A percentile compares a stretch with the other conserved stretches of the same genome.
Conservation (phyloP, 371 early-diverging fungal species). For the Apophysomyces ossiformis region DNA sequence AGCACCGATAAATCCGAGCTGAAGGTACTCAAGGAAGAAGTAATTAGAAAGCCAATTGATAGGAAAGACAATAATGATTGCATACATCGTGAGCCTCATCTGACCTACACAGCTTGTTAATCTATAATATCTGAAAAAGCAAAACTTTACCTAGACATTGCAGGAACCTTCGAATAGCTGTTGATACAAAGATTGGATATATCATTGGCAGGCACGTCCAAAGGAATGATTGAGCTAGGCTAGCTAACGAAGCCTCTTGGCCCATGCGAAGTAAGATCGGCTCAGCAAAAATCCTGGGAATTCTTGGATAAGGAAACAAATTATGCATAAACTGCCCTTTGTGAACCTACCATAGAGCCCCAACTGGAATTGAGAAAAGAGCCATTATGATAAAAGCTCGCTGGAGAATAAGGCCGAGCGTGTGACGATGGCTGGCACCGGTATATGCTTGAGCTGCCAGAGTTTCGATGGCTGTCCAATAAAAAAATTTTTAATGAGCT, state of each 20-base stretch:
- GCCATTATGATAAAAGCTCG: conserved; percentile 38
- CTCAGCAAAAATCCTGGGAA: conserved; percentile 31
- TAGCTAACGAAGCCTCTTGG: conserved; percentile 39
- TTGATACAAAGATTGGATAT: conserved; percentile 32
- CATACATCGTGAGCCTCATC: conserved; percentile 46
- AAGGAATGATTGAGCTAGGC: conserved; percentile 37
- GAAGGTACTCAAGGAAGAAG: conserved; percentile 32
- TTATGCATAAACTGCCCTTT: too few relatives aligned
- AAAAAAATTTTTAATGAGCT: neutral
- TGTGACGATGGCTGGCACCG: conserved; percentile 35
- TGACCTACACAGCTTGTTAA: conserved; percentile 22
- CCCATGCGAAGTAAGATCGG: conserved; percentile 35
- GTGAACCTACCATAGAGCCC: conserved; percentile 29
- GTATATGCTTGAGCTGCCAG: conserved; percentile 51
- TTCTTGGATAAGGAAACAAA: too few relatives aligned
- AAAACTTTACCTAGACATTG: conserved; percentile 36
- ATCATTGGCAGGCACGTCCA: conserved; percentile 30
- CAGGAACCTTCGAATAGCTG: conserved; percentile 41
- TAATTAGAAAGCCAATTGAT: conserved; percentile 37
- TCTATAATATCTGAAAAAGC: conserved; percentile 12
- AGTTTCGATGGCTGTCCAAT: conserved; percentile 43
- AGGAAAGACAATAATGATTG: conserved; percentile 35
- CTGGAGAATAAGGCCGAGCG: conserved; percentile 46
- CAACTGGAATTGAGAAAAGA: conserved; percentile 26
- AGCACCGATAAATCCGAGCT: conserved; percentile 40